A percentile compares a stretch with the other conserved stretches of the same genome.
phyloP scores from a whole-genome alignment of 192 early-diverging fungal species.

The Ramicandelaber brevisporus region DNA sequence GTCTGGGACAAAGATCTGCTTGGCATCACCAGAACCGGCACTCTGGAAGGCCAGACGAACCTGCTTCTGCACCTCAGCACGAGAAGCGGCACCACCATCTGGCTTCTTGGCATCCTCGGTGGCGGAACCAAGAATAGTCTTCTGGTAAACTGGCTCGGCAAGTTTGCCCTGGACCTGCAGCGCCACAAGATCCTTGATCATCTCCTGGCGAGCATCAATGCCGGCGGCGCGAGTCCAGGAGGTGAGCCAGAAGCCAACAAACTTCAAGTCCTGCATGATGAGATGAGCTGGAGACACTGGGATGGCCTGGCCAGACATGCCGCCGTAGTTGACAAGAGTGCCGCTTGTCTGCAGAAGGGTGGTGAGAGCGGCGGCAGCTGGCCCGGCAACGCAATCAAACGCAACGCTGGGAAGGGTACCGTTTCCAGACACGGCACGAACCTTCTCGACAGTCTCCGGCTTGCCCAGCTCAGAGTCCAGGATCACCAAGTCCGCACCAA shows the following conservation, averaged over 20 bases:
- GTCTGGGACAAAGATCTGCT: no score
- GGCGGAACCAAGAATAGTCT: no score
- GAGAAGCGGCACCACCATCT: no score
- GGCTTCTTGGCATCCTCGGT: no score
- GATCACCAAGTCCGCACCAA: slow-evolving; percentile 15
- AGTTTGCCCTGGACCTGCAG: no score
- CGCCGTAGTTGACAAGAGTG: slow-evolving; percentile 69
- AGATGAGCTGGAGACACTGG: slow-evolving; percentile 53
- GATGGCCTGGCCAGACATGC: slow-evolving; percentile 71
- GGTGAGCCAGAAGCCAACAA: slow-evolving; percentile 76
- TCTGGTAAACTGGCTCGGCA: no score
- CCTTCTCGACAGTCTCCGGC: no score
- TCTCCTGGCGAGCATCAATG: slow-evolving; percentile 15
- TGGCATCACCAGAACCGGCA: no score
- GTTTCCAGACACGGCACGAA: slow-evolving; percentile 4
- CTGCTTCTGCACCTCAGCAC: no score
- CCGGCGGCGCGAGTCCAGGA: slow-evolving; percentile 32
- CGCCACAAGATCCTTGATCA: no score
- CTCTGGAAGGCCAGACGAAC: no score
- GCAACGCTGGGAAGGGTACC: slow-evolving; percentile 27
- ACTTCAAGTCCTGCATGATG: slow-evolving; percentile 57
- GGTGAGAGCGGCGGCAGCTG: slow-evolving; percentile 40
- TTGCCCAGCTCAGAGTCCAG: slow-evolving; percentile 42
- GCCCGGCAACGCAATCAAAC: slow-evolving; percentile 79
- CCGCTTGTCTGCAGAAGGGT: slow-evolving; percentile 28